Base-by-base conservation (phyloP, 2,329 filamentous ascomycete genomes). In the Trichoderma endophyticum region DNA sequence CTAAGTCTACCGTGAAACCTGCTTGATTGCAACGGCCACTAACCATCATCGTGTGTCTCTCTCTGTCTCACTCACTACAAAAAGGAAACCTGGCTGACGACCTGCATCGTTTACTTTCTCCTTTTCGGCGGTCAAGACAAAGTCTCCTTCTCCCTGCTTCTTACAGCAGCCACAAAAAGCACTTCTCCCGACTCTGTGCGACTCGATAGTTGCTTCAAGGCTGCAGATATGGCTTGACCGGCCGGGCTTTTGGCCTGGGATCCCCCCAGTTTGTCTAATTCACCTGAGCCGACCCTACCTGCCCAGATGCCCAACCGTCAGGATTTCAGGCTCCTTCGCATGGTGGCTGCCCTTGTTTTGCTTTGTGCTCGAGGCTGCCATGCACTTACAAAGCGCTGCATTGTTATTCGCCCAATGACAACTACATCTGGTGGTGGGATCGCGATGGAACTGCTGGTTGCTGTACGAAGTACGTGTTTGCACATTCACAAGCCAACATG, bases 291-390 rank as follows among this genome's bases (percentile, higher is more conserved):
- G 26, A 69, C n/a, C 21, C 36, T 18, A 7, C 15, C 28, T 61
- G 39, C 24, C 57, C 39, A 70, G 57, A 54, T 70, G 67, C 67
- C 67, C 67, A 62, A 70, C 57, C n/a, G 18, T 62, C 15, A 14
- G 36, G 39, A 9, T 4, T 62, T 70, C 39, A 12, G 67, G 67
- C 67, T 62, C 34, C 57, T 70, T 34, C 30, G 67, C 65, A 61
- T 69, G 14, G 36, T 30, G 65, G 9, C 51, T 43, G 32, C 64
- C 12, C 5, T 59, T 36, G 24, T 39, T 21, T 59, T 9, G 28
- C 39, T 60, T 34, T 12, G 57, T 59, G 34, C 64, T 43, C n/a
- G 64, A 39, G 39, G 15, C 34, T 67, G 64, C 62, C 24, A 43
- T 43, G 34, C 39, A 43, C 39, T 43, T n/a, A 43, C 39, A n/a